These are phyloP conservation scores for Meyerozyma carpophila DNA, from an alignment of 1,139 yeast species.

Conservation along the genomic window DNA sequence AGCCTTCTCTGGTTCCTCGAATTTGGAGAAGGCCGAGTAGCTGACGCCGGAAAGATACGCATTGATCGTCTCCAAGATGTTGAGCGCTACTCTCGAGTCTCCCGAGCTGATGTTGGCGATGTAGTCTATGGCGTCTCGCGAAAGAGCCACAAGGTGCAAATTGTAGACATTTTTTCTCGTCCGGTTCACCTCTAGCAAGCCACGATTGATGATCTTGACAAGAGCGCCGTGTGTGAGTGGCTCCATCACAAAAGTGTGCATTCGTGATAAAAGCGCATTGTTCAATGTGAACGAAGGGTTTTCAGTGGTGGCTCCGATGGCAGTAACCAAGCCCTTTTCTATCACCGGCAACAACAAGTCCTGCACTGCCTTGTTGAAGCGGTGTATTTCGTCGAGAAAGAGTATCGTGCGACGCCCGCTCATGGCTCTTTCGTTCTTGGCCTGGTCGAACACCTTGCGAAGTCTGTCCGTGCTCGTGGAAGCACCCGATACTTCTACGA, in stretches of 20 bases:
- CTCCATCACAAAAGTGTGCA: conserved; percentile 79
- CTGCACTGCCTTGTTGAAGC: conserved; percentile 87
- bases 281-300: conserved; percentile 91
- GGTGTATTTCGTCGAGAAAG: conserved; percentile 88
- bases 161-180: conserved; percentile 40
- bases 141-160: conserved; percentile 45
- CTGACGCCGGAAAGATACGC: conserved; percentile 36
- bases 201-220: conserved; percentile 54
- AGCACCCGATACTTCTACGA: conserved; percentile 86
- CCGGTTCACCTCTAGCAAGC: conserved; percentile 56
- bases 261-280: conserved; percentile 81
- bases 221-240: conserved; percentile 55
- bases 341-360: conserved; percentile 74
- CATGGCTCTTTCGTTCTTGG: conserved; percentile 60
- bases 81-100: conserved; percentile 80
- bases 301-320: conserved; percentile 95
- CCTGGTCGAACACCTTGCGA: conserved; percentile 66
- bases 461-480: conserved; percentile 68
- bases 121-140: conserved; percentile 57
- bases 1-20: conserved; percentile 15
- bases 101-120: conserved; percentile 82
- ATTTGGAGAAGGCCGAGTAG: conserved; percentile 12
- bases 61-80: conserved; percentile 55
- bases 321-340: conserved; percentile 59
- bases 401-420: conserved; percentile 70